Evolutionary conservation across 1,284 basidiomycete genomes (phyloP).

Genomic region (Heterobasidion occidentale): DNA sequence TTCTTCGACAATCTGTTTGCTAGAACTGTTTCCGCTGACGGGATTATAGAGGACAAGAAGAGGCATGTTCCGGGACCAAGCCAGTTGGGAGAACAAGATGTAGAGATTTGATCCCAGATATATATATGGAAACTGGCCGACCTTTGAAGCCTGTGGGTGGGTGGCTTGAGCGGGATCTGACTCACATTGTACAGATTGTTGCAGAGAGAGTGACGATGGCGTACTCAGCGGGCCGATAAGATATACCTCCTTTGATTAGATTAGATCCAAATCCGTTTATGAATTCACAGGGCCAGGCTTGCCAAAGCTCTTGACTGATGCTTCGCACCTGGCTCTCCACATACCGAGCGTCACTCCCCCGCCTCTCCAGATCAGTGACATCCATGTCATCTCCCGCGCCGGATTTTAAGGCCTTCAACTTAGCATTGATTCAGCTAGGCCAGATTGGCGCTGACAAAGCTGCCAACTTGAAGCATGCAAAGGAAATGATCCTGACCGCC

Average conservation of each 20-base stretch:
- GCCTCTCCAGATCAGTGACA: background rate
- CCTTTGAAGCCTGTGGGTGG: no score
- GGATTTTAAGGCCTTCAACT: slow-evolving; percentile 63
- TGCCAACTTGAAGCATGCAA: slow-evolving; percentile 75
- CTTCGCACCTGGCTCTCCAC: background rate
- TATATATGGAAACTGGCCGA: no score
- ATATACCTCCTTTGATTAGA: no score
- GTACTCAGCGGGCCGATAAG: no score
- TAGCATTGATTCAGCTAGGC: slow-evolving; percentile 85
- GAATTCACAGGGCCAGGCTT: no score
- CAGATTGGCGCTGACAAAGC: slow-evolving; percentile 61
- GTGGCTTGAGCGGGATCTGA: no score
- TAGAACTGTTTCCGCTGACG: slow-evolving; percentile 33
- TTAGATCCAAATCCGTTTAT: no score
- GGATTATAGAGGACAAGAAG: slow-evolving; percentile 45
- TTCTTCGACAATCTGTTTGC: slow-evolving; percentile 40
- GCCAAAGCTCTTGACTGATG: background rate
- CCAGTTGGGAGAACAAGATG: no score
- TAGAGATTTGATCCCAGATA: no score
- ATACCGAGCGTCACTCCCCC: slow-evolving; percentile 8
- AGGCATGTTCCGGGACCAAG: slow-evolving; percentile 18
- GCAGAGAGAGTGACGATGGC: no score
- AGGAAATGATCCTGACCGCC: slow-evolving; percentile 71
- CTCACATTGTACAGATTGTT: no score
- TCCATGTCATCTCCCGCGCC: slow-evolving; percentile 20